Percentiles rank a stretch among this genome's conserved stretches.
These are phyloP conservation scores for Mrakia blollopis DNA, from an alignment of 768 basidiomycete species.

Conservation along the genomic window DNA sequence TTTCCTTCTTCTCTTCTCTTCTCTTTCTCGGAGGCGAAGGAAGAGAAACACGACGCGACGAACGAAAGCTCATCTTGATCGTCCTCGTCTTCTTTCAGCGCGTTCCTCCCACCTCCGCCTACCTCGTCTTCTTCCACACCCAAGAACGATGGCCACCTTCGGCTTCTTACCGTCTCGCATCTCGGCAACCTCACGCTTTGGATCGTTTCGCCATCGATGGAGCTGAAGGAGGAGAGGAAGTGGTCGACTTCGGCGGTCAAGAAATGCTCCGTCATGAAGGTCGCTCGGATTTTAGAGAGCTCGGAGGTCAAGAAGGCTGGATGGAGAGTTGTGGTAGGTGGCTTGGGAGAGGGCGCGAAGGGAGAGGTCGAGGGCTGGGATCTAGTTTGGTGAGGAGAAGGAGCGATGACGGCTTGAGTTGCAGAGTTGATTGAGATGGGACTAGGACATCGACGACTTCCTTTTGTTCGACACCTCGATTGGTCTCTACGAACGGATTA, in stretches of 20 bases:
- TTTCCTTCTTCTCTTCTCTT: too few species aligned
- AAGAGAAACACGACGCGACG: not conserved
- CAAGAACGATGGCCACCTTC: not conserved
- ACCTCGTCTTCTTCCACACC: too few species aligned
- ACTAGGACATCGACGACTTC: too few species aligned
- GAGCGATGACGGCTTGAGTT: not conserved
- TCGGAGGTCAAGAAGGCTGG: not conserved
- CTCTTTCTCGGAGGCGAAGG: not conserved
- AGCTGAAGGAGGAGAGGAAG: not conserved
- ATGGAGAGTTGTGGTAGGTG: constrained; percentile 1
- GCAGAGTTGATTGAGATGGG: too few species aligned
- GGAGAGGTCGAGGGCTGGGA: constrained; percentile 12
- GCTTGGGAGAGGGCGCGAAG: constrained; percentile 5
- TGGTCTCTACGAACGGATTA: too few species aligned
- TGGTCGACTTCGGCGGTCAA: not conserved
- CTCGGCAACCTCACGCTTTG: not conserved
- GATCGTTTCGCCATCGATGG: not conserved
- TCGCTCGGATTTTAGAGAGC: not conserved
- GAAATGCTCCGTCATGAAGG: not conserved
- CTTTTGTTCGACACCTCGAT: too few species aligned
- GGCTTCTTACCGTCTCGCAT: constrained; percentile 3
- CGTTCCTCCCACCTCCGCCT: not conserved
- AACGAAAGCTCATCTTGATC: not conserved
- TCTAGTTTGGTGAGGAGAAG: not conserved
- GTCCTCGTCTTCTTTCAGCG: not conserved